Evolutionary conservation across 2,329 filamentous ascomycete species (phyloP).

Genomic region (Calonectria naviculata): DNA sequence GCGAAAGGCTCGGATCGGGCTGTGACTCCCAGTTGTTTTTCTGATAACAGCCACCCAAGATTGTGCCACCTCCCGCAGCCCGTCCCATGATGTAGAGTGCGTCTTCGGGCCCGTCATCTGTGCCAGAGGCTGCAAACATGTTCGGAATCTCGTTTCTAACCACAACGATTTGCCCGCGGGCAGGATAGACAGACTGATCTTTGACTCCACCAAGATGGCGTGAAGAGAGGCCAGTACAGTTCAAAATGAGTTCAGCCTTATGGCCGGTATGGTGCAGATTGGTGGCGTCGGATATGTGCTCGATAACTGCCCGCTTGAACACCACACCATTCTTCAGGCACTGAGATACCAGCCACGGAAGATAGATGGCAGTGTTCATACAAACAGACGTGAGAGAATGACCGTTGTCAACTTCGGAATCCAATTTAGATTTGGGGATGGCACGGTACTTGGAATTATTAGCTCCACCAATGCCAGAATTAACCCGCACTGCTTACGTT

Average conservation of each 20-base stretch:
- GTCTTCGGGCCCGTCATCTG: conserved; percentile 78
- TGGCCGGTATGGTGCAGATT: conserved; percentile 59
- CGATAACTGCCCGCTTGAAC: conserved; percentile 70
- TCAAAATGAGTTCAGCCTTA: conserved; percentile 76
- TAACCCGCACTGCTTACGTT: background rate
- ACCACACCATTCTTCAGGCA: conserved; percentile 78
- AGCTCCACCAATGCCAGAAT: background rate
- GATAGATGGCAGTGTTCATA: conserved; percentile 89
- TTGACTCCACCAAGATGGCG: conserved; percentile 81
- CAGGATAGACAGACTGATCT: conserved; percentile 78
- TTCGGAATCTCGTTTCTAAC: conserved; percentile 79
- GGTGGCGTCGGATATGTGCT: conserved; percentile 77
- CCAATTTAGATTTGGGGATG: conserved; percentile 5
- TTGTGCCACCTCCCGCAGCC: conserved; percentile 79
- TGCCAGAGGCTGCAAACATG: conserved; percentile 78
- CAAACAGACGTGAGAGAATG: conserved; percentile 80
- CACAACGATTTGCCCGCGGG: conserved; percentile 83
- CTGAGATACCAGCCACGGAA: conserved; percentile 84
- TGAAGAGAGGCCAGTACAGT: conserved; percentile 84
- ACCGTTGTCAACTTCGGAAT: conserved; percentile 7
- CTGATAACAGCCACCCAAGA: conserved; percentile 86
- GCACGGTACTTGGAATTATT: conserved; percentile 2
- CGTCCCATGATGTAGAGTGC: conserved; percentile 84
- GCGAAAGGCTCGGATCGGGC: conserved; percentile 79
- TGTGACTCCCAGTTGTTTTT: conserved; percentile 81